Evolutionary conservation across 2,329 filamentous ascomycete species (phyloP).

Genomic region (Colletotrichum sp.): DNA sequence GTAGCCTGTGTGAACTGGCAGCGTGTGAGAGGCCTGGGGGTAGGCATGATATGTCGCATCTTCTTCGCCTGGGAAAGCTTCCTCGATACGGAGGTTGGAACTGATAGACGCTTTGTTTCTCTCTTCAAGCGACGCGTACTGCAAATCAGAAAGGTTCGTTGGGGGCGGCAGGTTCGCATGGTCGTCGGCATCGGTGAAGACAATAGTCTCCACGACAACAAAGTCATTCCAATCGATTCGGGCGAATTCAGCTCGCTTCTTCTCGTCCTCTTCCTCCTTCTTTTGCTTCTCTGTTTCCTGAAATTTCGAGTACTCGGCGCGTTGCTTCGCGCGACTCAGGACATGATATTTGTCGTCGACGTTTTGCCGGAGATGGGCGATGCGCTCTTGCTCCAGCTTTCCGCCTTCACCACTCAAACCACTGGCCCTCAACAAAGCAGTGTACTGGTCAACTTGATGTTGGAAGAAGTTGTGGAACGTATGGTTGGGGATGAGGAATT

Average conservation of each 20-base stretch:
- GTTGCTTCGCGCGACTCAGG: conserved; percentile 79
- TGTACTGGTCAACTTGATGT: conserved; percentile 91
- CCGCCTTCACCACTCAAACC: conserved; percentile 70
- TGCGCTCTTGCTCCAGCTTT: conserved; percentile 73
- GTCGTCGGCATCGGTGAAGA: conserved; percentile 90
- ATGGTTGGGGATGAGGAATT: conserved; percentile 94
- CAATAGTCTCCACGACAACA: conserved; percentile 90
- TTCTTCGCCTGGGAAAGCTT: conserved; percentile 87
- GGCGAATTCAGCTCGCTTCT: conserved; percentile 76
- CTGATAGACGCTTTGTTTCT: conserved; percentile 89
- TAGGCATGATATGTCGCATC: conserved; percentile 63
- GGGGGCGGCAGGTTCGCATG: conserved; percentile 85
- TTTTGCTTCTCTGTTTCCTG: conserved; percentile 86
- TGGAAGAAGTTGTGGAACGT: conserved; percentile 97
- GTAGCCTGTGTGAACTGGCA: conserved; percentile 49
- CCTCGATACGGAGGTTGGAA: conserved; percentile 85
- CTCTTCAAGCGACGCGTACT: conserved; percentile 93
- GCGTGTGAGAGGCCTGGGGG: conserved; percentile 43
- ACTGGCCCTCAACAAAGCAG: conserved; percentile 72
- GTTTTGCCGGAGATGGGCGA: conserved; percentile 76
- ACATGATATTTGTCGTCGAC: conserved; percentile 80
- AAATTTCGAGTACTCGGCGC: conserved; percentile 86
- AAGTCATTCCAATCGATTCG: conserved; percentile 99
- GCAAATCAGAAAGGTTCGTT: conserved; percentile 86
- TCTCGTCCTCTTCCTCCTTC: conserved; percentile 86